Conservation (phyloP, 768 basidiomycete species). For the Lentinus brumalis region DNA sequence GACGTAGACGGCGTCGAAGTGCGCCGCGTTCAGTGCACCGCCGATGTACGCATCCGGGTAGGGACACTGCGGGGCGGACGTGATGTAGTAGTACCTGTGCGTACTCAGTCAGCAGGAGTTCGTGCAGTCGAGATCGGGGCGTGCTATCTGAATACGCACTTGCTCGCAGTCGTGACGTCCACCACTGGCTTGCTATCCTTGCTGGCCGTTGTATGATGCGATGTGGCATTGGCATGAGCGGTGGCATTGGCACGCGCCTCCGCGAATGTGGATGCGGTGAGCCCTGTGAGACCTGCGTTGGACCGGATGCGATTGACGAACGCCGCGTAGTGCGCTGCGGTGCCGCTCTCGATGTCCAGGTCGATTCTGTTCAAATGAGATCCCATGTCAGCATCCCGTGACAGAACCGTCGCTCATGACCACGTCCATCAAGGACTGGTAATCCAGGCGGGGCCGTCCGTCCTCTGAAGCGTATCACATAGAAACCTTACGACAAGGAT, state of each 20-base stretch:
- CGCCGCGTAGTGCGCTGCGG: slow-evolving; percentile 28
- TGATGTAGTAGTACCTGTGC: slow-evolving; percentile 57
- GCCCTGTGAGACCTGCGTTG: slow-evolving; percentile 45
- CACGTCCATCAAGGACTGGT: too few species aligned
- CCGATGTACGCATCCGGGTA: slow-evolving; percentile 63
- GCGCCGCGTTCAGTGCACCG: slow-evolving; percentile 56
- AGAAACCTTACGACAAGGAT: background rate
- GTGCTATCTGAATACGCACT: background rate
- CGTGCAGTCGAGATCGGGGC: background rate
- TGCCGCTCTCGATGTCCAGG: slow-evolving; percentile 75
- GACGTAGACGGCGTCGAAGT: slow-evolving; percentile 74
- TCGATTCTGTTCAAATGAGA: slow-evolving; percentile 44
- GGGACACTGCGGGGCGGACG: slow-evolving; percentile 68
- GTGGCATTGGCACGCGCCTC: slow-evolving; percentile 45
- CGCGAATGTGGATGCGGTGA: slow-evolving; percentile 11
- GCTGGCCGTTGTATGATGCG: background rate
- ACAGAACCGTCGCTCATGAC: too few species aligned
- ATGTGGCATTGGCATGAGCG: background rate
- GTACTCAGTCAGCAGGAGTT: background rate
- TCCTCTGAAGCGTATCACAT: background rate
- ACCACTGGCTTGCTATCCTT: background rate
- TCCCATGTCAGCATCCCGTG: background rate
- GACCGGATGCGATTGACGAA: slow-evolving; percentile 56
- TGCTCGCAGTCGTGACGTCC: slow-evolving; percentile 16
- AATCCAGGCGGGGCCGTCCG: too few species aligned